Evolutionary conservation across 1,139 yeast genomes (phyloP).

Genomic region (Magnusiomyces ingens): DNA sequence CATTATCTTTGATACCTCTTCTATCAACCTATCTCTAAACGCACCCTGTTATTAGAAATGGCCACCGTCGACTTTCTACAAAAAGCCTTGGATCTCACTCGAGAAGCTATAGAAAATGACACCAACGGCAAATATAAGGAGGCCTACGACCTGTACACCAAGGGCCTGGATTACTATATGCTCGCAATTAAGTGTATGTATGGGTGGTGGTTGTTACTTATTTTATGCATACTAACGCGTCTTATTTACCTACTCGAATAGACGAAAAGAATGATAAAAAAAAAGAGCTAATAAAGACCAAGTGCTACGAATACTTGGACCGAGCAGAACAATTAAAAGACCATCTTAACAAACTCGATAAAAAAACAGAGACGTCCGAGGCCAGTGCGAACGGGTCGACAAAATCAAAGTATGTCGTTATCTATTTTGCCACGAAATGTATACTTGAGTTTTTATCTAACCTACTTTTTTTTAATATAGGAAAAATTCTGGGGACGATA

Average conservation of each 20-base stretch:
- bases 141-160: slow-evolving; percentile 87
- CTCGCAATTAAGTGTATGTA: slow-evolving; percentile 69
- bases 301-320: slow-evolving; percentile 83
- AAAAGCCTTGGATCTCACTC: slow-evolving; percentile 90
- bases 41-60: slow-evolving; percentile 29
- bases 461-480: background rate
- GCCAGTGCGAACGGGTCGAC: slow-evolving; percentile 47
- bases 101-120: slow-evolving; percentile 93
- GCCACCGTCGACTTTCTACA: slow-evolving; percentile 75
- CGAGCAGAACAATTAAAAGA: slow-evolving; percentile 94
- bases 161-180: slow-evolving; percentile 92
- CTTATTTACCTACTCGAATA: slow-evolving; percentile 13
- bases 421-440: background rate
- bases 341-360: slow-evolving; percentile 64
- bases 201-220: background rate
- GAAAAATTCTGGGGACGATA: slow-evolving; percentile 39
- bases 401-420: slow-evolving; percentile 42
- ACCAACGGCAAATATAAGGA: slow-evolving; percentile 87
- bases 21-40: background rate
- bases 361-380: slow-evolving; percentile 29
- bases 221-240: background rate
- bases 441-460: background rate
- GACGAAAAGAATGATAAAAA: slow-evolving; percentile 86
- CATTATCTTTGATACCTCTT: background rate
- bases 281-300: slow-evolving; percentile 80